Evolutionary conservation across 208 protist species (phyloP), one percentile per base, ranked within the genome.

Genomic region (Paratrypanosoma confusum): DNA sequence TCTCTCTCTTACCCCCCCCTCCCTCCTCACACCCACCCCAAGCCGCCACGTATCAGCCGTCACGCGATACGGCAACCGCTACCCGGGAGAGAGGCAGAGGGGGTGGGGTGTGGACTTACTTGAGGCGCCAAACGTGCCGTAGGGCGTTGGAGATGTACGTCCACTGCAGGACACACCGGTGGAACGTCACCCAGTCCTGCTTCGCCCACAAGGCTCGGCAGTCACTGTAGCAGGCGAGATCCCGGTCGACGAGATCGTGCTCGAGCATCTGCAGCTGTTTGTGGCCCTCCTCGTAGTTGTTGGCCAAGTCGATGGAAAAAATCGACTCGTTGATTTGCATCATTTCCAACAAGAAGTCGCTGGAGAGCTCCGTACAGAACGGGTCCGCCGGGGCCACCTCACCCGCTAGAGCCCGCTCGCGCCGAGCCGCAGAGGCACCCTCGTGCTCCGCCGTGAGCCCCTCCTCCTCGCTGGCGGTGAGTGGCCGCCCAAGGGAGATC

Each of bases 271-370:
- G 29, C 65, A 83, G 64, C 45, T 61, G 63, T 11, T 14, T 39
- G 13, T 41, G 56, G 18, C 63, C 65, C 7, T 33, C 46, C 32
- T 68, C 74, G 25, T 83, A 54, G 0, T 48, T 48, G 1, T 29
- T 14, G 28, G 28, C 7, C 13, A n/a, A 7, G 29, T 88, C 73
- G 1, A 60, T 50, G 27, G 28, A 43, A 42, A 91, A 91, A 35
- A 91, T 78, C 13, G 70, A 49, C 42, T 91, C 82, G 33, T 82
- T 84, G 18, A 75, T 71, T 3, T 47, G 28, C 39, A 91, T 50
- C 65, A 91, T 64, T 37, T 88, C 78, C 58, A 64, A 62, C 34
- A 91, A 54, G 44, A 91, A 91, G 1, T 67, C 67, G 7, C 80
- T 50, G 21, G 33, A 50, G 34, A 85, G 62, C 3, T 60, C 48